Conservation (phyloP, 140 eudicot species). For the Stevia rebaudiana region DNA sequence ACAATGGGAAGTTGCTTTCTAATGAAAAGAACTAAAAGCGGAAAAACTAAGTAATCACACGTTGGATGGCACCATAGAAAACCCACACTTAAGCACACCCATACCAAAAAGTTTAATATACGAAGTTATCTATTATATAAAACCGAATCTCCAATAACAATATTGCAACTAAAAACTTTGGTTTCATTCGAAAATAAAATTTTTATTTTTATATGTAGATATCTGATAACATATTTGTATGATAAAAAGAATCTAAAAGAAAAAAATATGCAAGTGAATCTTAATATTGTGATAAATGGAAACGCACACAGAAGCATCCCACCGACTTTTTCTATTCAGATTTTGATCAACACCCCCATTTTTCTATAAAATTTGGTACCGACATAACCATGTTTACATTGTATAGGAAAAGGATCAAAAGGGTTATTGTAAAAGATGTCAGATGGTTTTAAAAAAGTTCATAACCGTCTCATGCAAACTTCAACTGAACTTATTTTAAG, state of each 20-base stretch:
- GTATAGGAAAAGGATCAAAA: too few relatives aligned
- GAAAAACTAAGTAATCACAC: conserved; percentile 28
- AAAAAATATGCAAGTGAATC: conserved; percentile 17
- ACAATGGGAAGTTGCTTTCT: conserved; percentile 33
- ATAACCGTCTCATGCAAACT: too few relatives aligned
- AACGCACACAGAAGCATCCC: conserved; percentile 20
- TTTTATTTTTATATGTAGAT: background rate
- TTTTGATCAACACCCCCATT: too few relatives aligned
- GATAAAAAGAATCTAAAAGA: background rate
- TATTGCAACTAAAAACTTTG: too few relatives aligned
- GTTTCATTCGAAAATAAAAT: background rate
- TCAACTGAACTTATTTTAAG: too few relatives aligned
- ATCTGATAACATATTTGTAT: background rate
- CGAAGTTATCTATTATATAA: background rate
- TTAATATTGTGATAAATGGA: conserved; percentile 28
- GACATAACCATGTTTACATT: too few relatives aligned
- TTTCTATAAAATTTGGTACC: too few relatives aligned
- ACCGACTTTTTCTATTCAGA: too few relatives aligned
- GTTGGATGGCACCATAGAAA: conserved; percentile 36
- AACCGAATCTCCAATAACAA: background rate
- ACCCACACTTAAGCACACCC: conserved; percentile 24
- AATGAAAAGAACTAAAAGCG: conserved; percentile 31
- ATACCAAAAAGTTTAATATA: conserved; percentile 10
- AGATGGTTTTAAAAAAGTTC: too few relatives aligned
- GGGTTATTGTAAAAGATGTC: too few relatives aligned